Conservation (phyloP, 306 rosid genomes). For the Corylus americana region DNA sequence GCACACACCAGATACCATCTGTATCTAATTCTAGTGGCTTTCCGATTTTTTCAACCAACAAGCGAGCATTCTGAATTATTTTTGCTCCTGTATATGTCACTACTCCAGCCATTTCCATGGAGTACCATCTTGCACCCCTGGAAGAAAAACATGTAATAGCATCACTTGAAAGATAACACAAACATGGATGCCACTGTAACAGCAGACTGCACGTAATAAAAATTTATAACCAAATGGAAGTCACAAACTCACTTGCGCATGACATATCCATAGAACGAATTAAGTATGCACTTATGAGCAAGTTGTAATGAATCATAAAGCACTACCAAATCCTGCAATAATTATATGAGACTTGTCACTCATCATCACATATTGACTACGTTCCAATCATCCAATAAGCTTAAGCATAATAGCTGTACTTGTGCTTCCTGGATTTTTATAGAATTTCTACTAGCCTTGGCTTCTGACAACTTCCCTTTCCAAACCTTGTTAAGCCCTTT, state of each 20-base stretch:
- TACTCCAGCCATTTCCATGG: slow-evolving; percentile 99
- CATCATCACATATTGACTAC: slow-evolving; percentile 23
- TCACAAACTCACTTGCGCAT: slow-evolving; percentile 88
- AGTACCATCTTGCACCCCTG: slow-evolving; percentile 99
- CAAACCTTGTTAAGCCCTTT: slow-evolving; percentile 96
- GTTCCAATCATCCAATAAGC: slow-evolving; percentile 35
- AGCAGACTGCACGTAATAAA: slow-evolving; percentile 16
- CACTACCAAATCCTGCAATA: slow-evolving; percentile 90
- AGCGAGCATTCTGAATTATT: slow-evolving; percentile 95
- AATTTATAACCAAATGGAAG: slow-evolving; percentile 29
- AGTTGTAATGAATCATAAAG: slow-evolving; percentile 87
- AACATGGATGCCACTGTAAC: slow-evolving; percentile 22
- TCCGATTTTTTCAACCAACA: slow-evolving; percentile 94
- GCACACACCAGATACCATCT: slow-evolving; percentile 99
- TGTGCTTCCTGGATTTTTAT: slow-evolving; percentile 95
- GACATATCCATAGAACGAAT: slow-evolving; percentile 92
- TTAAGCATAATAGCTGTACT: slow-evolving; percentile 46
- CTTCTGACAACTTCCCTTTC: slow-evolving; percentile 92
- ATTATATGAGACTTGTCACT: slow-evolving; percentile 7
- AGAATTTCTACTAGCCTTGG: slow-evolving; percentile 87
- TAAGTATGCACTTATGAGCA: slow-evolving; percentile 88
- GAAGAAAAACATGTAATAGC: slow-evolving; percentile 33
- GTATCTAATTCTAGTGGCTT: slow-evolving; percentile 97
- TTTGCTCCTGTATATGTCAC: slow-evolving; percentile 99
- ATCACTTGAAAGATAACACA: slow-evolving; percentile 14